These are phyloP conservation scores for Tylopilus cervinicoccineus DNA, from an alignment of 768 basidiomycete genomes.

Conservation along the genomic window DNA sequence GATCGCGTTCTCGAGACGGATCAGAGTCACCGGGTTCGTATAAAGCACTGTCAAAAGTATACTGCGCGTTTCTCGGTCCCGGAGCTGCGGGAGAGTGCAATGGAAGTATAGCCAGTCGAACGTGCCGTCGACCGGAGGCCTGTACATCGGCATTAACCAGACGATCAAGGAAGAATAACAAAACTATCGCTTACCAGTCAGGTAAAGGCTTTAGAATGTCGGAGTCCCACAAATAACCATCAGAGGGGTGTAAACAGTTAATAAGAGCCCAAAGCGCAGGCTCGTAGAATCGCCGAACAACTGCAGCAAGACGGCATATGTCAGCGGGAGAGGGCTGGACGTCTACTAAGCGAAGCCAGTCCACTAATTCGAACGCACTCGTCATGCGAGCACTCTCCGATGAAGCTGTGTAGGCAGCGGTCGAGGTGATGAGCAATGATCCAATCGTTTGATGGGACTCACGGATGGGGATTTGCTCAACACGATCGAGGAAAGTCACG, in stretches of 20 bases:
- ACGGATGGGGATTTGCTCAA: slow-evolving; percentile 47
- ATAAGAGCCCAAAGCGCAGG: slow-evolving; percentile 42
- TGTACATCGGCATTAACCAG: slow-evolving; percentile 1
- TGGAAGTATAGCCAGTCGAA: slow-evolving; percentile 49
- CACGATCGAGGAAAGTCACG: slow-evolving; percentile 40
- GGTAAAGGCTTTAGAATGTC: slow-evolving; percentile 11
- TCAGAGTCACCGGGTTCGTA: slow-evolving; percentile 17
- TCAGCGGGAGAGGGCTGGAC: slow-evolving; percentile 33
- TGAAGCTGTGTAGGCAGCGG: slow-evolving; percentile 32
- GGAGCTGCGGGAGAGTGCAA: slow-evolving; percentile 19
- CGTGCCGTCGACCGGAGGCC: slow-evolving; percentile 9
- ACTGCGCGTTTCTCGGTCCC: slow-evolving; percentile 19
- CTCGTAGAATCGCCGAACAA: slow-evolving; percentile 40
- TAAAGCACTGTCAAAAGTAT: slow-evolving; percentile 37
- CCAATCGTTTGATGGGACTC: slow-evolving; percentile 22
- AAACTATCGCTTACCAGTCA: slow-evolving; percentile 25
- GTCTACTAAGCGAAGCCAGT: slow-evolving; percentile 53
- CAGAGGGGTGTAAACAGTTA: slow-evolving; percentile 41
- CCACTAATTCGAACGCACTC: slow-evolving; percentile 56
- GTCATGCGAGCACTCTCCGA: slow-evolving; percentile 31
- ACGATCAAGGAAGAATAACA: background rate
- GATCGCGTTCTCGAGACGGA: slow-evolving; percentile 35
- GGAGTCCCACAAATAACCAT: slow-evolving; percentile 40
- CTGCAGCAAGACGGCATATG: slow-evolving; percentile 37
- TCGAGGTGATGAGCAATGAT: background rate